Evolutionary conservation across 257 asterid species (phyloP).

Genomic region (Cynanchum wilfordii): DNA sequence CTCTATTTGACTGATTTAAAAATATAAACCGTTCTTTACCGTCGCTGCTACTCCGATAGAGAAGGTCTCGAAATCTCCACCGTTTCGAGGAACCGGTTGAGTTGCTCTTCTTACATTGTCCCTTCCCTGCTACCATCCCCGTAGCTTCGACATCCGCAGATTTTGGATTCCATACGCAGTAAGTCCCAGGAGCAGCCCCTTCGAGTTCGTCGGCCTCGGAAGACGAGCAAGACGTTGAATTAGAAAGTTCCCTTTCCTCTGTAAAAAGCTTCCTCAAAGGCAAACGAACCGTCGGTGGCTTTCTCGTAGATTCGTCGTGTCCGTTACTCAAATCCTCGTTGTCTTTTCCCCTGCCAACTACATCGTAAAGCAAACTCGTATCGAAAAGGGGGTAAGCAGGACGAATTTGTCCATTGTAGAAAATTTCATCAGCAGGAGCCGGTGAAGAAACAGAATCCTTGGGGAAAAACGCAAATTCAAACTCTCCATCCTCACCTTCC

Average conservation of each 20-base stretch:
- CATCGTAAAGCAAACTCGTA: constrained; percentile 23
- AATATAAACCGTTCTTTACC: constrained; percentile 30
- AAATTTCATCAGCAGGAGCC: constrained; percentile 50
- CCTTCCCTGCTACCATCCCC: not conserved
- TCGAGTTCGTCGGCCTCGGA: constrained; percentile 42
- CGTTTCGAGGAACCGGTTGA: constrained; percentile 33
- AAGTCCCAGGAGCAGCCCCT: constrained; percentile 27
- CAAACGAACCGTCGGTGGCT: constrained; percentile 15
- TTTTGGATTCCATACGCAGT: constrained; percentile 38
- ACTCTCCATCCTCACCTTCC: constrained; percentile 19
- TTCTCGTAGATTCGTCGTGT: not conserved
- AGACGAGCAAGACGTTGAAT: constrained; percentile 27
- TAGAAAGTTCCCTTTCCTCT: constrained; percentile 24
- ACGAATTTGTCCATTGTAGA: constrained; percentile 66
- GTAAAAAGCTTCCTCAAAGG: constrained; percentile 30
- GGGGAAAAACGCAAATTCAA: constrained; percentile 28
- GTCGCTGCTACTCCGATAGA: constrained; percentile 28
- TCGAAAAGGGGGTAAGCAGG: constrained; percentile 54
- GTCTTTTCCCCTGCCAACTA: not conserved
- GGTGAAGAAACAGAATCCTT: constrained; percentile 12
- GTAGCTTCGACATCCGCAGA: constrained; percentile 1
- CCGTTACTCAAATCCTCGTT: not conserved
- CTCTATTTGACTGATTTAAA: constrained; percentile 10
- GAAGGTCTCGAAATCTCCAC: constrained; percentile 31
- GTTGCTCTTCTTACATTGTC: constrained; percentile 27